phyloP scores from a whole-genome alignment of 495 filamentous ascomycete species.

The Neurospora terricola region DNA sequence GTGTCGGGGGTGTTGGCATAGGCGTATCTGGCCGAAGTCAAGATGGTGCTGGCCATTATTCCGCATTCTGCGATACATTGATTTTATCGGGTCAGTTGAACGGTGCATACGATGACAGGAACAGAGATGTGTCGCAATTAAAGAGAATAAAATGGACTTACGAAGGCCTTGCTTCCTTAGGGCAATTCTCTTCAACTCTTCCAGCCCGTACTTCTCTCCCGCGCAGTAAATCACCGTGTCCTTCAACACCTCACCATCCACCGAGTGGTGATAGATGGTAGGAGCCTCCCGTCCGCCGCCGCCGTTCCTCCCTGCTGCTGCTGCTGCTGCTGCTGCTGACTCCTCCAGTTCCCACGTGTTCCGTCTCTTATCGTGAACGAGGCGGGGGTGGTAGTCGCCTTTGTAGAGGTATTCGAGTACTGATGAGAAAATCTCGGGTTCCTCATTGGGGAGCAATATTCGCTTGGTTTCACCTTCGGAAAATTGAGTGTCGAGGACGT shows the following conservation, averaged over 20 bases:
- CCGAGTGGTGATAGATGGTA: slow-evolving; percentile 57
- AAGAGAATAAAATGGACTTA: slow-evolving; percentile 16
- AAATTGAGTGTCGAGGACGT: slow-evolving; percentile 50
- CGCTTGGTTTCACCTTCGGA: slow-evolving; percentile 55
- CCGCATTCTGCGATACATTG: slow-evolving; percentile 46
- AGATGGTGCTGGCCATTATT: slow-evolving; percentile 74
- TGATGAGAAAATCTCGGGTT: slow-evolving; percentile 82
- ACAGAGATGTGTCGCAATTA: neutral
- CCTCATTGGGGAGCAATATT: slow-evolving; percentile 72
- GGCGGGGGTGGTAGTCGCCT: slow-evolving; percentile 78
- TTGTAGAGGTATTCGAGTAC: slow-evolving; percentile 88
- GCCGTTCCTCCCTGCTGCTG: neutral
- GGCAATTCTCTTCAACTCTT: slow-evolving; percentile 71
- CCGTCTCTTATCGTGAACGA: slow-evolving; percentile 57
- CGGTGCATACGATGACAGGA: neutral
- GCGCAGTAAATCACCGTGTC: slow-evolving; percentile 91
- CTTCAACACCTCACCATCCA: slow-evolving; percentile 61
- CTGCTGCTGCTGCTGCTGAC: neutral
- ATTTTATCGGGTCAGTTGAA: neutral
- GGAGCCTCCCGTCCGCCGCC: slow-evolving; percentile 38
- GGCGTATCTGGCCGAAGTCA: slow-evolving; percentile 72
- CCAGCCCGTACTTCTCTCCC: slow-evolving; percentile 69
- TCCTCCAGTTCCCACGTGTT: slow-evolving; percentile 65
- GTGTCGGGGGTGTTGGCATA: slow-evolving; percentile 83
- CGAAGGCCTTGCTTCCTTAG: slow-evolving; percentile 76